Percentiles rank a stretch among this genome's conserved stretches.
phyloP scores from a whole-genome alignment of 163 green algal species.

The Chlamydomonas reinhardtii region DNA sequence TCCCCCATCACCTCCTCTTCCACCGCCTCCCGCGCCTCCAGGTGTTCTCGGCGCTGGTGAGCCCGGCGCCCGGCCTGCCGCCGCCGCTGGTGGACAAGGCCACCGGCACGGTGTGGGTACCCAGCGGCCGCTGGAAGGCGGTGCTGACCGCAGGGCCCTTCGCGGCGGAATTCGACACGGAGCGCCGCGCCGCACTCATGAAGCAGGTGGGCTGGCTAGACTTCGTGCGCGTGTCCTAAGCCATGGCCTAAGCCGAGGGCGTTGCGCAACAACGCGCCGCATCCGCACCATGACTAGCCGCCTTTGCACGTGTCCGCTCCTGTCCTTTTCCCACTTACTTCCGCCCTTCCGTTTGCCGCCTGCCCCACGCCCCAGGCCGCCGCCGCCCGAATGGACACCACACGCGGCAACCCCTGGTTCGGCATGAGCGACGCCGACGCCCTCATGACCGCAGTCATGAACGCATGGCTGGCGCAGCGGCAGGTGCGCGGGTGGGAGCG shows the following conservation, averaged over 20 bases:
- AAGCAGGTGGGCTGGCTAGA: conserved; percentile 18
- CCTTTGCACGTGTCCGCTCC: no score
- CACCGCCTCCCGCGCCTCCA: background rate
- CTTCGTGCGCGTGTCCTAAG: no score
- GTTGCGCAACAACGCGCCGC: no score
- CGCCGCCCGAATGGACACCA: conserved; percentile 15
- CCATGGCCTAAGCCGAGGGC: no score
- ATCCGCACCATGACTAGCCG: no score
- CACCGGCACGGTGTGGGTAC: conserved; percentile 22
- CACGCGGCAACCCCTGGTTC: conserved; percentile 20
- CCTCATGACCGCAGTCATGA: conserved; percentile 18
- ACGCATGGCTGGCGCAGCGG: conserved; percentile 30
- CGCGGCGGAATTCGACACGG: conserved; percentile 22
- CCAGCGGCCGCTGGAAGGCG: conserved; percentile 6
- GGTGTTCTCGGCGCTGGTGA: background rate
- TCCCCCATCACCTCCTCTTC: no score
- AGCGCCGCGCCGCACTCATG: conserved; percentile 1
- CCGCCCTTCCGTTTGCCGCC: no score
- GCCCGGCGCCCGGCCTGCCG: background rate
- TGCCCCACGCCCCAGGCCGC: background rate
- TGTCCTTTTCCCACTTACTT: no score
- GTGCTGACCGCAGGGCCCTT: background rate
- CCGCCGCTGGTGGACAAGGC: background rate
- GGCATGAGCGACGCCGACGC: conserved; percentile 18
- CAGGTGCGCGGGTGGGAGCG: conserved; percentile 3